These are phyloP conservation scores for Xylariaceae sp. DNA, from an alignment of 2,329 filamentous ascomycete genomes.

Conservation along the genomic window DNA sequence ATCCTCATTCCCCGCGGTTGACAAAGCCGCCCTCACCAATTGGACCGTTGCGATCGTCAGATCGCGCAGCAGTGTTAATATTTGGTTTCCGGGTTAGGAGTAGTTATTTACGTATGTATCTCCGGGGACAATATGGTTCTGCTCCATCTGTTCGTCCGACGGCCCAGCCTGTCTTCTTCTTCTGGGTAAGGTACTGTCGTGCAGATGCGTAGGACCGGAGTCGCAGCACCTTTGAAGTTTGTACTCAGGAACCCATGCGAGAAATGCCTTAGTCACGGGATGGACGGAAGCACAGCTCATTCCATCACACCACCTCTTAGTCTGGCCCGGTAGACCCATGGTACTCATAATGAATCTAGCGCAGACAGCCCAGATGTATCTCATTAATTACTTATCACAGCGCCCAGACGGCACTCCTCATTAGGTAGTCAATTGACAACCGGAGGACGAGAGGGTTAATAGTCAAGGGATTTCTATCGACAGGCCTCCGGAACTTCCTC, in stretches of 20 bases:
- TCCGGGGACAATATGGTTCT: constrained; percentile 8
- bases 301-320: neutral
- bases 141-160: constrained; percentile 16
- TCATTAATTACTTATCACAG: constrained; percentile 4
- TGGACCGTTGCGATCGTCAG: constrained; percentile 5
- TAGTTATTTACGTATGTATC: neutral
- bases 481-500: constrained; percentile 13
- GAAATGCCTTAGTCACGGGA: constrained; percentile 8
- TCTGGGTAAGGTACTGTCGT: constrained; percentile 6
- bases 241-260: no score
- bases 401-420: neutral
- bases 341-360: constrained; percentile 2
- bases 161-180: constrained; percentile 23
- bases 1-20: constrained; percentile 25
- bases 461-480: neutral
- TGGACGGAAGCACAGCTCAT: constrained; percentile 10
- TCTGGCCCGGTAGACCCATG: neutral
- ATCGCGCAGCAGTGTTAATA: constrained; percentile 10
- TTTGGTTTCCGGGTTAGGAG: constrained; percentile 19
- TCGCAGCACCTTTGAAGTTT: constrained; percentile 1
- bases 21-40: constrained; percentile 13
- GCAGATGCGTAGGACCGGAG: constrained; percentile 12
- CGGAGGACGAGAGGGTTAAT: neutral
- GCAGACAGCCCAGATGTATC: no score
- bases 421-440: constrained; percentile 7